Percentiles rank a stretch among this genome's conserved stretches.
Evolutionary conservation across 805 yeast species (phyloP).

Genomic region (Ogataea paraovalis): DNA sequence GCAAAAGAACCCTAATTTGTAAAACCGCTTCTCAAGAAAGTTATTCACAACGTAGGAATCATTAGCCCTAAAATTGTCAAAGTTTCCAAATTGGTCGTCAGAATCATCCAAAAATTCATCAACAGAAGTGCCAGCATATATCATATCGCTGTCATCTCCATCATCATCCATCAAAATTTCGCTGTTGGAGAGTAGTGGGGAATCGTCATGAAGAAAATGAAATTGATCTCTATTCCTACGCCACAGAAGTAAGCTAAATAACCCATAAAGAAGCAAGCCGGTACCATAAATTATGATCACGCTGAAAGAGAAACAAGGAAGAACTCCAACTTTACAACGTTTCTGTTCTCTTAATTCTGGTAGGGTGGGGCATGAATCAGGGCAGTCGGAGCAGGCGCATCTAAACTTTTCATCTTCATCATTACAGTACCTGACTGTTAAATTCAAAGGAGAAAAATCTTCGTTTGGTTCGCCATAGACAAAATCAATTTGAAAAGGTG

Average conservation of each 20-base stretch:
- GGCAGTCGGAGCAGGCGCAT: conserved; percentile 92
- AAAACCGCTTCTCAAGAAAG: conserved; percentile 44
- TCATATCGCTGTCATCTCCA: not conserved
- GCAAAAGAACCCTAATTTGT: conserved; percentile 52
- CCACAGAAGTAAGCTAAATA: conserved; percentile 5
- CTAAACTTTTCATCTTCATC: conserved; percentile 52
- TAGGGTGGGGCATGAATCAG: conserved; percentile 69
- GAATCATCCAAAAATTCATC: conserved; percentile 11
- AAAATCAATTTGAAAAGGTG: conserved; percentile 90
- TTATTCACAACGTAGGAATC: conserved; percentile 46
- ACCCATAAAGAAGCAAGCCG: conserved; percentile 9
- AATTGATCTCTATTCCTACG: conserved; percentile 7
- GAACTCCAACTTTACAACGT: conserved; percentile 52
- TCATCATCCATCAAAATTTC: not conserved
- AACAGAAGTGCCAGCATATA: not conserved
- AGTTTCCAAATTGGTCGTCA: conserved; percentile 15
- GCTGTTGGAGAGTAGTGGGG: conserved; percentile 9
- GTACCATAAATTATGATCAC: conserved; percentile 48
- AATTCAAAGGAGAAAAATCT: conserved; percentile 29
- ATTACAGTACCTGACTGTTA: conserved; percentile 44
- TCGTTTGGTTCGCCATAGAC: conserved; percentile 35
- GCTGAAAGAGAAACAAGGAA: conserved; percentile 73
- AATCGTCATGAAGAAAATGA: conserved; percentile 12
- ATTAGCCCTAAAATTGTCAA: conserved; percentile 19
- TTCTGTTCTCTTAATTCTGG: conserved; percentile 39